Base-by-base conservation (phyloP, 805 yeast genomes). In the Candida broadrunensis region DNA sequence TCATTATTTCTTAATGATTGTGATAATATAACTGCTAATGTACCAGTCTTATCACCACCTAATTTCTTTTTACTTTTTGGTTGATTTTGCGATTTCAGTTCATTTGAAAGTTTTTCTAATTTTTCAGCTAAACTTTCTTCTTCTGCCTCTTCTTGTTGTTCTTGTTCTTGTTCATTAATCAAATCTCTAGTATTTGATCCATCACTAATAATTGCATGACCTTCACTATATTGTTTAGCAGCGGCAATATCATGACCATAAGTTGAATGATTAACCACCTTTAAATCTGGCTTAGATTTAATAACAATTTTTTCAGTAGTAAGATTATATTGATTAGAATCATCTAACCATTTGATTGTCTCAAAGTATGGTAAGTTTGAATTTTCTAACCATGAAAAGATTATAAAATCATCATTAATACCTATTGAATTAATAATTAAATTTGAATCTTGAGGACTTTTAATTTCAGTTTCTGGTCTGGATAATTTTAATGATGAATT, bases 1-100 rank as follows among this genome's bases (percentile, higher is more conserved):
- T 93, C 99, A 54, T 86, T 87, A 16, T 95, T 82, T 52, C 80
- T 82, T 46, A 93, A 72, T 0, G 99, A 91, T 66, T 93, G 99
- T 12, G 90, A 72, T 34, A 93, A 71, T n/a, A 93, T 79, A 1
- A 85, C 81, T 1, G 96, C 80, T 45, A 90, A 77, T 1, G 96
- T 80, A 12, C 70, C 58, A 38, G 93, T 95, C 4, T 85, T 78
- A 7, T 80, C 75, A 16, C 81, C 78, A 9, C 51, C 54, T 26
- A 54, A 52, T 41, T 72, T 73, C 46, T 77, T 75, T 43, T 67
- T 67, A 34, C 64, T 63, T 44, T 63, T 61, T 35, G 49, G 41
- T 24, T 59, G 47, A 32, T 47, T 59, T 35, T 48, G 37, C 42
- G 58, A 42, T 49, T 59, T 37, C 37, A 43, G 38, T 17, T 54